Evolutionary conservation across 2,329 filamentous ascomycete species (phyloP).

Genomic region (Cladosporium austrohemisphaericum): DNA sequence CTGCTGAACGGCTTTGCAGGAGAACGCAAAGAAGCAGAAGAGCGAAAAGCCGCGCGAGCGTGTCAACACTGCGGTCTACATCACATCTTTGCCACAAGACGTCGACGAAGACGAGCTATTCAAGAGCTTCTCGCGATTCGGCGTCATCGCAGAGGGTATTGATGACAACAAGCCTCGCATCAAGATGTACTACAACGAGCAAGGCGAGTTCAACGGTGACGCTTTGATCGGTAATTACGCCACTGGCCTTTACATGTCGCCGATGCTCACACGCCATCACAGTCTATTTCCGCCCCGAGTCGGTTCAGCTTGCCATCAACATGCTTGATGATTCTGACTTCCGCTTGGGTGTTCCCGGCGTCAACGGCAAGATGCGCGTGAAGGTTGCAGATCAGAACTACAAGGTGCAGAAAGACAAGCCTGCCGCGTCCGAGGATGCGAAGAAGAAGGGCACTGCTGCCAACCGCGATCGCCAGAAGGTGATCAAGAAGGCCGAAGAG

Average conservation of each 20-base stretch:
- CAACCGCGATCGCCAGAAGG: slow-evolving; percentile 65
- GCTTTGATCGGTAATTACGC: slow-evolving; percentile 59
- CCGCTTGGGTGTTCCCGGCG: slow-evolving; percentile 55
- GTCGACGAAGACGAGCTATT: slow-evolving; percentile 75
- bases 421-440: slow-evolving; percentile 21
- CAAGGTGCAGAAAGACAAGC: slow-evolving; percentile 75
- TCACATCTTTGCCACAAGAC: slow-evolving; percentile 80
- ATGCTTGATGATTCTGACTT: slow-evolving; percentile 81
- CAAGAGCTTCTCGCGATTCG: slow-evolving; percentile 80
- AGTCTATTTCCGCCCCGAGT: slow-evolving; percentile 92
- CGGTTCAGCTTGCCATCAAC: slow-evolving; percentile 79
- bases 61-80: slow-evolving; percentile 80
- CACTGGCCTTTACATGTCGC: neutral
- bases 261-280: neutral
- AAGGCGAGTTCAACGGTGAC: slow-evolving; percentile 88
- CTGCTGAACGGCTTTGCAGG: neutral
- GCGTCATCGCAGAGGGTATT: slow-evolving; percentile 90
- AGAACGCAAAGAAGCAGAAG: slow-evolving; percentile 36
- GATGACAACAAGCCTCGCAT: slow-evolving; percentile 83
- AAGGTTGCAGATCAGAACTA: slow-evolving; percentile 84
- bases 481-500: slow-evolving; percentile 87
- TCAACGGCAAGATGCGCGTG: slow-evolving; percentile 67
- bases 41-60: slow-evolving; percentile 41
- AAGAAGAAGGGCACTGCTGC: slow-evolving; percentile 42
- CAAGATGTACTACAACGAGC: slow-evolving; percentile 82